Base-by-base conservation (phyloP, 2,329 filamentous ascomycete species). In the Hypoxylon sp. region DNA sequence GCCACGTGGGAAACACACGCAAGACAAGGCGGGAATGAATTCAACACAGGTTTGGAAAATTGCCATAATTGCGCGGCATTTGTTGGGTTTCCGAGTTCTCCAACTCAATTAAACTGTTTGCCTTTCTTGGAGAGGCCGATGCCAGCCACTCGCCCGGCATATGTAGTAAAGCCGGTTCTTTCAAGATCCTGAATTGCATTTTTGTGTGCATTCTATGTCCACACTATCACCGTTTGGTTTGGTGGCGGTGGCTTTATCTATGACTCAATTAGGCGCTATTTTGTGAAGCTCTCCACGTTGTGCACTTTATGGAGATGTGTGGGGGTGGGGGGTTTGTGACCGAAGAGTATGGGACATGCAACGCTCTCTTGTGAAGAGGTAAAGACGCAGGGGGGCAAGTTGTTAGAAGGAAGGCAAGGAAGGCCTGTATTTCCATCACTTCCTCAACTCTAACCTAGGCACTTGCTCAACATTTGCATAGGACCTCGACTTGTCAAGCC, bases 131-230 rank as follows among this genome's bases (percentile, higher is more conserved):
- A n/a, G 7, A 34, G 59, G 14, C 13, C 11, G 45, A 46, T 11
- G 30, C 30, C 7, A 57, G 53, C 55, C 49, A 57, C 56, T 46
- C n/a, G 36, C 58, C 45, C 32, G 53, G 55, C 41, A 46, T 9
- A 23, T 49, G 48, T 23, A 34, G 51, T 28, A 41, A 48, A 17
- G 32, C 32, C 55, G 17, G 10, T 56, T 32, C 34, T 51, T 56
- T 25, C 3, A 53, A 21, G 38, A 60, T 67, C 67, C 67, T 49
- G 45, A 66, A 43, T 67, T 69, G 63, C 63, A 67, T 52, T 56
- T 60, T 4, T 46, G 50, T 25, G 45, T 62, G 46, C 59, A 49
- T 56, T 60, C 2, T 50, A 56, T 25, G 45, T 62, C 46, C 53
- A 49, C 17, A 28, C 30, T 25, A 6, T 50, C 17, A 23, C 9